Base-by-base conservation (phyloP, 345 rosid genomes). In the Boechera divaricarpa region DNA sequence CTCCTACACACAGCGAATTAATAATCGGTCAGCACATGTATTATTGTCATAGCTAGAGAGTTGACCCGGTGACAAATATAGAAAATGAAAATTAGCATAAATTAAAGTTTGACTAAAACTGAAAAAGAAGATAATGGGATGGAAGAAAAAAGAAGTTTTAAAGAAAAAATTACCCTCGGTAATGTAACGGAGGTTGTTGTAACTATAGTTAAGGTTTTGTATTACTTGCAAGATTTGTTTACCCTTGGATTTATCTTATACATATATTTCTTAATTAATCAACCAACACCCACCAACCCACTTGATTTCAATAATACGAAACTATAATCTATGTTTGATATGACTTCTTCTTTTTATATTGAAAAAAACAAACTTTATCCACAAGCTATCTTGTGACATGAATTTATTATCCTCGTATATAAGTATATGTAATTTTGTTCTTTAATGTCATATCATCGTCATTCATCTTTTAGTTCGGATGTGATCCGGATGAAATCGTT, bases 221-320 rank as follows among this genome's bases (percentile, higher is more conserved):
- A 67, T n/a, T 44, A 75, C 67, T 68, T 67, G 61, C 51, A 47
- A 75, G 79, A 31, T 3, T 31, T 21, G 24, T 21, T 21, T 21
- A 21, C 24, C 24, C 24, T 21, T 21, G 24, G 24, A 21, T 21
- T 3, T 31, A 3, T 31, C 32, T 31, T 31, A 31, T 31, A 4
- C 58, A 24, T 55, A 63, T 64, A 49, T 54, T 41, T 21, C 39
- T 45, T 65, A 57, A 47, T 58, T 58, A 67, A 75, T 57, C 67
- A 67, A 59, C 73, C 32, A 67, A 58, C 44, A 54, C 47, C 77
- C 35, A 75, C 47, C 77, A 24, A 75, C 61, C 74, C 56, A 70
- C 24, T 67, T 48, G 28, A 26, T 24, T 75, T 56, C 36, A 33
- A 55, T 44, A 16, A 11, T 36, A 48, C 26, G 49, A 54, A 31